Conservation (phyloP, 768 basidiomycete genomes). For the Auricularia sp. region DNA sequence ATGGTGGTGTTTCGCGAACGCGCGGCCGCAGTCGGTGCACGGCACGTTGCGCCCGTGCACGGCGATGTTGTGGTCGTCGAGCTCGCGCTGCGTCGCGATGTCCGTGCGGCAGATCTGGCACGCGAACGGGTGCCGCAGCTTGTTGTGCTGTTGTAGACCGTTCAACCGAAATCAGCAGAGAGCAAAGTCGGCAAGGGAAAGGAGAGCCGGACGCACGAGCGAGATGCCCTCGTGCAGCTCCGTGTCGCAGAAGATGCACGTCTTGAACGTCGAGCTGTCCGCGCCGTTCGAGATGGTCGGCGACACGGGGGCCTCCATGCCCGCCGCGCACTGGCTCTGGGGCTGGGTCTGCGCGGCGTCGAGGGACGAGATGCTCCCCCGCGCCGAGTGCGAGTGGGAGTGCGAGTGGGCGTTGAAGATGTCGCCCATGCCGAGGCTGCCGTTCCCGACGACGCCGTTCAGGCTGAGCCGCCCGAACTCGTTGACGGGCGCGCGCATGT, state of each 20-base stretch:
- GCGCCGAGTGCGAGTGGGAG: neutral
- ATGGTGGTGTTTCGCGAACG: constrained; percentile 1
- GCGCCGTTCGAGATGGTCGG: neutral
- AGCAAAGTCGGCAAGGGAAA: too few relatives aligned
- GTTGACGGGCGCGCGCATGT: neutral
- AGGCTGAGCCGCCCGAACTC: neutral
- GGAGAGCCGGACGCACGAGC: too few relatives aligned
- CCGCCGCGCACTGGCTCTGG: neutral
- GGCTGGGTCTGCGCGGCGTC: neutral
- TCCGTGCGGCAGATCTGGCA: constrained; percentile 1
- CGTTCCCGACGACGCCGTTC: neutral
- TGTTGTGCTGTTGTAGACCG: neutral
- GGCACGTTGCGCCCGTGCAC: constrained; percentile 1
- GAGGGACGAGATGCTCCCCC: neutral
- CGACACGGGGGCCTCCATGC: neutral
- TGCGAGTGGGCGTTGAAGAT: neutral
- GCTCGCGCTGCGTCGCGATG: neutral
- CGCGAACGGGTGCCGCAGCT: constrained; percentile 2
- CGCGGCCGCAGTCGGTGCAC: neutral
- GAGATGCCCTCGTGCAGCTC: constrained; percentile 2
- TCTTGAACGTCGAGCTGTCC: neutral
- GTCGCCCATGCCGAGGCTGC: neutral
- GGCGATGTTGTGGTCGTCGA: constrained; percentile 1
- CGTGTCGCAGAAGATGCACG: constrained; percentile 2
- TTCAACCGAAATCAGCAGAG: too few relatives aligned